Evolutionary conservation across 2,329 filamentous ascomycete species (phyloP).

Genomic region (Teratosphaeria viscida): DNA sequence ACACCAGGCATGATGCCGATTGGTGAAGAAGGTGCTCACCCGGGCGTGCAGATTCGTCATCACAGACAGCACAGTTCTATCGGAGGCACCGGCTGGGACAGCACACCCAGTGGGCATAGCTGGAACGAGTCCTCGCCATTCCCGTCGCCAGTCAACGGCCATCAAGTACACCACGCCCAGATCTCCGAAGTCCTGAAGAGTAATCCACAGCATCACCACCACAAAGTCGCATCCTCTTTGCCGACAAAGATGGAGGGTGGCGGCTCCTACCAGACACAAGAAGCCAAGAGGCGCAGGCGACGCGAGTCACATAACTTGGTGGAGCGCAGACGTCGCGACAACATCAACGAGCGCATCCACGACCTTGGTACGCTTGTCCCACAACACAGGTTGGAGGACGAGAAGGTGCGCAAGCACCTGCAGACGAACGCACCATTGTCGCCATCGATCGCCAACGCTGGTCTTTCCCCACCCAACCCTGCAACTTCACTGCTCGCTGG

Average conservation of each 20-base stretch:
- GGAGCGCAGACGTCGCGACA: constrained; percentile 86
- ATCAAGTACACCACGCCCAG: constrained; percentile 54
- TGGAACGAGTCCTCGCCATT: constrained; percentile 79
- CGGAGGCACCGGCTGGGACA: constrained; percentile 77
- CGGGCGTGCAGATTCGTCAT: constrained; percentile 36
- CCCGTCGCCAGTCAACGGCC: constrained; percentile 64
- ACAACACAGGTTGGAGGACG: constrained; percentile 83
- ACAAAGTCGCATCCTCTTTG: constrained; percentile 50
- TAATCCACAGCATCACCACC: constrained; percentile 56
- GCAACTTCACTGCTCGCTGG: constrained; percentile 83
- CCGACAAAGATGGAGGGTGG: constrained; percentile 66
- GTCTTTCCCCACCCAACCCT: constrained; percentile 59
- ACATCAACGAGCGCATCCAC: constrained; percentile 97
- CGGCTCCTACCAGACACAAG: constrained; percentile 60
- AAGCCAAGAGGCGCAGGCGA: constrained; percentile 83
- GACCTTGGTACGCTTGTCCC: constrained; percentile 91
- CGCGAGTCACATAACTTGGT: constrained; percentile 95
- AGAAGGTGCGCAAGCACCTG: constrained; percentile 91
- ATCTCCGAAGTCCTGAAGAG: constrained; percentile 77
- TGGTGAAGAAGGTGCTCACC: constrained; percentile 39
- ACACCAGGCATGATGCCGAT: constrained; percentile 70
- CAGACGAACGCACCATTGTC: constrained; percentile 86
- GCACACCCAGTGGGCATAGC: constrained; percentile 66
- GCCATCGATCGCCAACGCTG: constrained; percentile 59
- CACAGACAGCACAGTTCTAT: constrained; percentile 39